These are phyloP conservation scores for Prunus yedoensis DNA, from an alignment of 331 rosid genomes.

Conservation along the genomic window DNA sequence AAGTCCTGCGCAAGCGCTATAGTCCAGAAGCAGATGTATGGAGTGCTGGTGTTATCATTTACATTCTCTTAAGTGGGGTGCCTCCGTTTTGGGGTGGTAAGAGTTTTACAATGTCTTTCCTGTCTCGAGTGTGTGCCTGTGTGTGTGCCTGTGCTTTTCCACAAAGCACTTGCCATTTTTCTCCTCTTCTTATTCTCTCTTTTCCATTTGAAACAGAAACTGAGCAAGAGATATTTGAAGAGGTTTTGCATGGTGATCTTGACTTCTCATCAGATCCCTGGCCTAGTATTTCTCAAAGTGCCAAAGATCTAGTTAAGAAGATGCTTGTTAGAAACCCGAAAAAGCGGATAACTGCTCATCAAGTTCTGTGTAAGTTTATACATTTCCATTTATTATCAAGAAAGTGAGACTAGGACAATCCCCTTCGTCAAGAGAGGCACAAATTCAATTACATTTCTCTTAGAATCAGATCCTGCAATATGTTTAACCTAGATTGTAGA, in stretches of 20 bases:
- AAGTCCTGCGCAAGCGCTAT: conserved; percentile 60
- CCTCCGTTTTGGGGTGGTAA: conserved; percentile 99
- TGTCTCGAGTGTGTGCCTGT: neutral
- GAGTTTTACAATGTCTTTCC: conserved; percentile 20
- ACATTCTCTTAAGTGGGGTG: conserved; percentile 85
- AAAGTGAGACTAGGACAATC: neutral
- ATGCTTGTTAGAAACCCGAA: conserved; percentile 85
- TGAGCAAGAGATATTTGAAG: conserved; percentile 67
- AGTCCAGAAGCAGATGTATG: conserved; percentile 94
- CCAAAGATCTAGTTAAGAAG: conserved; percentile 73
- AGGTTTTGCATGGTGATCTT: conserved; percentile 59
- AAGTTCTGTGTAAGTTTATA: conserved; percentile 69
- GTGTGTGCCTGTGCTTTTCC: neutral
- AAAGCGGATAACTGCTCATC: conserved; percentile 67
- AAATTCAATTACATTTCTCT: neutral
- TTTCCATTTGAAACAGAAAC: conserved; percentile 40
- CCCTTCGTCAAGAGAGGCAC: neutral
- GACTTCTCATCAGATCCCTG: conserved; percentile 85
- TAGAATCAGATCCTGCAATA: neutral
- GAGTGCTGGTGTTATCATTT: conserved; percentile 92
- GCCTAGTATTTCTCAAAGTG: conserved; percentile 76
- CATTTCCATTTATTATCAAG: neutral
- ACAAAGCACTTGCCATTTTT: neutral
- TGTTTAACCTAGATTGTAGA: neutral
- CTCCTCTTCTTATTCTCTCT: conserved; percentile 2